Evolutionary conservation across 805 yeast species (phyloP).

Genomic region (Zygoascus biomembranicola): DNA sequence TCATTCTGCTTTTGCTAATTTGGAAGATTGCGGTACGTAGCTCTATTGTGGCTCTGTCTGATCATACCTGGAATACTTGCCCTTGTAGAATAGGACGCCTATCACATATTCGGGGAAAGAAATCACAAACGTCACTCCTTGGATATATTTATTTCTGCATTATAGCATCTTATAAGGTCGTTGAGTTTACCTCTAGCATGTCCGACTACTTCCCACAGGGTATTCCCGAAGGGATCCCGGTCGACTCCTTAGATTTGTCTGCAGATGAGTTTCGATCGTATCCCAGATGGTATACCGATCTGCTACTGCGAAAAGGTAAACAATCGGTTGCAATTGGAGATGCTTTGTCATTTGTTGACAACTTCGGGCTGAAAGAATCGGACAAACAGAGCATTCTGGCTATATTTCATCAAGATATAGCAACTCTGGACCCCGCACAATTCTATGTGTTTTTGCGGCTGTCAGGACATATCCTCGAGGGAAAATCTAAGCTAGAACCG

Average conservation of each 20-base stretch:
- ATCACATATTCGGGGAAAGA: no score
- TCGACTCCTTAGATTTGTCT: constrained; percentile 47
- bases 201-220: background rate
- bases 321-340: constrained; percentile 64
- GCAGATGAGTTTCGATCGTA: constrained; percentile 76
- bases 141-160: background rate
- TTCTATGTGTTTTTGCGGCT: constrained; percentile 82
- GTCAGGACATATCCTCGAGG: constrained; percentile 57
- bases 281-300: constrained; percentile 87
- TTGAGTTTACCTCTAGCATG: background rate
- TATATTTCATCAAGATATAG: constrained; percentile 28
- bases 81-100: no score
- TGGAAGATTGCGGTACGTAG: no score
- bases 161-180: background rate
- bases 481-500: constrained; percentile 37
- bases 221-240: constrained; percentile 11
- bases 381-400: constrained; percentile 35
- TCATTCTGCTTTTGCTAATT: no score
- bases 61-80: no score
- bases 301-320: constrained; percentile 57
- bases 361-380: constrained; percentile 55
- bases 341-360: constrained; percentile 67
- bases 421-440: constrained; percentile 74
- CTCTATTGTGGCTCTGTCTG: no score
- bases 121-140: no score